Conservation (phyloP, 441 rosid genomes). For the Adansonia grandidieri region DNA sequence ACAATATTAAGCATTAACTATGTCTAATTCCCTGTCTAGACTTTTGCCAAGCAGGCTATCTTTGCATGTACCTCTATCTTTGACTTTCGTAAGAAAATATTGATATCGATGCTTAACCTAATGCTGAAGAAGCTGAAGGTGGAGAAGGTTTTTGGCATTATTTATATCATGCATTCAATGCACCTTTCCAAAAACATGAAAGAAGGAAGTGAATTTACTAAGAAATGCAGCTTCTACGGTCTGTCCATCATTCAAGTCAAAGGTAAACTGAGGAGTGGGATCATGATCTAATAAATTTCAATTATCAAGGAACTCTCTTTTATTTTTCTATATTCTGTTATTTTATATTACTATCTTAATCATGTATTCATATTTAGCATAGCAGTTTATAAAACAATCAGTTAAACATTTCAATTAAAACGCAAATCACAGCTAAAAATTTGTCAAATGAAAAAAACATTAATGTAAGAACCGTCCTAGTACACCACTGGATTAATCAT, state of each 20-base stretch:
- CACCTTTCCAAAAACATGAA: neutral
- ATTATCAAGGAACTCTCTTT: neutral
- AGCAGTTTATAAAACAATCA: neutral
- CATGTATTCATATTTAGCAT: neutral
- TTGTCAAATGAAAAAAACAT: neutral
- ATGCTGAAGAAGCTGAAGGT: neutral
- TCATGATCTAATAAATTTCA: neutral
- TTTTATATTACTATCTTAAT: neutral
- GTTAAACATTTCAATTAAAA: neutral
- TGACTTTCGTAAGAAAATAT: neutral
- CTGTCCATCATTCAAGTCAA: neutral
- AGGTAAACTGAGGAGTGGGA: neutral
- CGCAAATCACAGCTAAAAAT: neutral
- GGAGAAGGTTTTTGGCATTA: neutral
- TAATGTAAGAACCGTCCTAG: neutral
- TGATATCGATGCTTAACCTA: neutral
- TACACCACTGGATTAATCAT: neutral
- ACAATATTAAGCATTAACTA: neutral
- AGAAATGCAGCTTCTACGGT: neutral
- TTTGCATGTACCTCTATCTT: neutral
- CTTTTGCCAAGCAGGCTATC: neutral
- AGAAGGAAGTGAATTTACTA: neutral
- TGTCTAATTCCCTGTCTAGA: neutral
- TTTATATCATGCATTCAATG: neutral
- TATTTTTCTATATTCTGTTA: neutral